Conservation (phyloP, 192 early-diverging fungal genomes). For the Gigaspora rosea region DNA sequence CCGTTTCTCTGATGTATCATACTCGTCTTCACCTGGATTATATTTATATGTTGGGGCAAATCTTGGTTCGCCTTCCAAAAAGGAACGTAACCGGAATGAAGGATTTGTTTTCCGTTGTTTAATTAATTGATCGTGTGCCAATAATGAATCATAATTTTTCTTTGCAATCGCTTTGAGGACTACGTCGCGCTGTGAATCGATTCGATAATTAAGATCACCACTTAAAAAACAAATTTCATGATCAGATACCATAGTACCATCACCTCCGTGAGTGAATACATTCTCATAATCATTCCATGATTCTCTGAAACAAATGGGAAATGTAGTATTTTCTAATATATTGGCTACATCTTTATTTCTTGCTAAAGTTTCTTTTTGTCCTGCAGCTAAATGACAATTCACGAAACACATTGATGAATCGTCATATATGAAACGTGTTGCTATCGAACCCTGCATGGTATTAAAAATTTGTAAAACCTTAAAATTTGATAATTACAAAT, state of each 20-base stretch:
- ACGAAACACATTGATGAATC: slow-evolving; percentile 84
- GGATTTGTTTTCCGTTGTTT: slow-evolving; percentile 56
- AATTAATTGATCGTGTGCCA: slow-evolving; percentile 66
- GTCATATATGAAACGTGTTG: slow-evolving; percentile 72
- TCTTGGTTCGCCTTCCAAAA: slow-evolving; percentile 71
- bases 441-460: slow-evolving; percentile 69
- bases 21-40: slow-evolving; percentile 78
- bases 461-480: background rate
- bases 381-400: slow-evolving; percentile 85
- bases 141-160: slow-evolving; percentile 60
- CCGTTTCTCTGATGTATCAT: slow-evolving; percentile 93
- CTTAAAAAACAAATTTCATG: slow-evolving; percentile 73
- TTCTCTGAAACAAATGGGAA: slow-evolving; percentile 34
- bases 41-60: slow-evolving; percentile 99
- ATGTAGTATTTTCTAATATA: slow-evolving; percentile 54
- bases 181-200: slow-evolving; percentile 68
- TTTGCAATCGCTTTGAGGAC: slow-evolving; percentile 60
- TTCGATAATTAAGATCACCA: slow-evolving; percentile 98
- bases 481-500: slow-evolving; percentile 7
- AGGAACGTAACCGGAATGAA: slow-evolving; percentile 74
- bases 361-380: slow-evolving; percentile 70
- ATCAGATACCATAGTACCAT: slow-evolving; percentile 83
- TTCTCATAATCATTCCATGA: slow-evolving; percentile 39
- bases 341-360: slow-evolving; percentile 75
- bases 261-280: slow-evolving; percentile 77